A percentile compares a stretch with the other conserved stretches of the same genome.
Conservation (phyloP, 192 early-diverging fungal species). For the Backusella tuberculispora region DNA sequence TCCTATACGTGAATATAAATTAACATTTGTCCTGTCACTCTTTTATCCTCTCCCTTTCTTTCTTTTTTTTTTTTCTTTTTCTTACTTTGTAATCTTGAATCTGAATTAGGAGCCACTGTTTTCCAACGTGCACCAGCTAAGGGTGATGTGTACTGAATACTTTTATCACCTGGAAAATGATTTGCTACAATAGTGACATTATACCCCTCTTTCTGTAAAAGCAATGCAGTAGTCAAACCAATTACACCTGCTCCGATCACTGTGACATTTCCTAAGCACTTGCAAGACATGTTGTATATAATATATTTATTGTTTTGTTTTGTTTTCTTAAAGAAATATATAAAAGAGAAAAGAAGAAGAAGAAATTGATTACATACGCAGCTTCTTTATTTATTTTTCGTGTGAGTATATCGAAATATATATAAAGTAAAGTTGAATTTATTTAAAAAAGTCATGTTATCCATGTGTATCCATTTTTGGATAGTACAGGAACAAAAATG, state of each 20-base stretch:
- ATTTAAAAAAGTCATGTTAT: no score
- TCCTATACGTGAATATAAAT: constrained; percentile 29
- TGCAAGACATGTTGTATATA: background rate
- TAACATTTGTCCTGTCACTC: background rate
- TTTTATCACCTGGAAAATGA: constrained; percentile 57
- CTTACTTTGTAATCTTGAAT: constrained; percentile 43
- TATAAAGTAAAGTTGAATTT: no score
- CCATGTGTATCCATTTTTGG: no score
- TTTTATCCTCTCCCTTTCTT: no score
- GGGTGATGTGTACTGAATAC: constrained; percentile 55
- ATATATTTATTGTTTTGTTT: background rate
- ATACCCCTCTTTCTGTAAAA: constrained; percentile 61
- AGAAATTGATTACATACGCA: background rate
- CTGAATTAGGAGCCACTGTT: constrained; percentile 38
- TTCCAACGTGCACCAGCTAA: constrained; percentile 57
- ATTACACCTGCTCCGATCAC: constrained; percentile 80
- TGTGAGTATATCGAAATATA: no score
- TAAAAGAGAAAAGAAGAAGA: background rate
- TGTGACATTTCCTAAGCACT: constrained; percentile 10
- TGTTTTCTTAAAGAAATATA: background rate
- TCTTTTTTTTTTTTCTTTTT: background rate
- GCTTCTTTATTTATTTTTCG: background rate
- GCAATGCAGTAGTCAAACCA: constrained; percentile 72
- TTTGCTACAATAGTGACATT: constrained; percentile 65
- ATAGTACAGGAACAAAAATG: no score